Conservation (phyloP, 768 basidiomycete genomes). For the Rhizopogon rudus region DNA sequence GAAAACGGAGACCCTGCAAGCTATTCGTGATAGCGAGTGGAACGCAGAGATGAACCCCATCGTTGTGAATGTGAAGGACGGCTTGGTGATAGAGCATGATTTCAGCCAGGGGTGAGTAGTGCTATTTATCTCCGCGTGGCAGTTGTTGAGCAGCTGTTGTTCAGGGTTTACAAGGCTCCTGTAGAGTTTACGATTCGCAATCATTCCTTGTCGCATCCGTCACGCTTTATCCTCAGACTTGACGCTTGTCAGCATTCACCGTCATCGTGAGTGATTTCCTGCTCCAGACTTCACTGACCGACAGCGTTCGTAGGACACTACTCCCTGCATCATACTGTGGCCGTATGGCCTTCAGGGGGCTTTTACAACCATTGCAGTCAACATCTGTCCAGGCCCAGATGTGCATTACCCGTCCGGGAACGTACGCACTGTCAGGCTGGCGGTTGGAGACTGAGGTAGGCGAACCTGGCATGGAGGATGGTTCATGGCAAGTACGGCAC, state of each 20-base stretch:
- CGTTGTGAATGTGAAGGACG: conserved; percentile 43
- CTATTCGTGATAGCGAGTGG: conserved; percentile 68
- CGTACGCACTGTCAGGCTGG: conserved; percentile 66
- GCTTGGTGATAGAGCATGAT: conserved; percentile 48
- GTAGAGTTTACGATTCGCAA: conserved; percentile 63
- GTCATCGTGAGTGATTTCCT: conserved; percentile 15
- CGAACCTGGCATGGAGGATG: conserved; percentile 21
- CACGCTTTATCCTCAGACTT: conserved; percentile 54
- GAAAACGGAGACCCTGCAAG: conserved; percentile 58
- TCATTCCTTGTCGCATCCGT: conserved; percentile 58
- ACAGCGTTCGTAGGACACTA: conserved; percentile 28
- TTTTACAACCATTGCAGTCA: conserved; percentile 45
- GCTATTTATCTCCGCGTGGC: background rate
- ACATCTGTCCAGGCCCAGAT: conserved; percentile 44
- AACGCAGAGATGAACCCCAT: conserved; percentile 77
- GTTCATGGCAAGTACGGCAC: conserved; percentile 31
- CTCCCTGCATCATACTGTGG: conserved; percentile 59
- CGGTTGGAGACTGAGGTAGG: conserved; percentile 61
- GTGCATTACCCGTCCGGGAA: conserved; percentile 60
- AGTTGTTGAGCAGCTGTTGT: conserved; percentile 5
- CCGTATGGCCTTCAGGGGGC: conserved; percentile 60
- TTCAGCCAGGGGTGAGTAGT: conserved; percentile 63
- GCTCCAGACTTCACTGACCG: background rate
- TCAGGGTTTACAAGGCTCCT: conserved; percentile 51
- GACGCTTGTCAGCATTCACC: conserved; percentile 15